phyloP scores from a whole-genome alignment of 176 grass and related monocot species.

The Oryza glumipatula region DNA sequence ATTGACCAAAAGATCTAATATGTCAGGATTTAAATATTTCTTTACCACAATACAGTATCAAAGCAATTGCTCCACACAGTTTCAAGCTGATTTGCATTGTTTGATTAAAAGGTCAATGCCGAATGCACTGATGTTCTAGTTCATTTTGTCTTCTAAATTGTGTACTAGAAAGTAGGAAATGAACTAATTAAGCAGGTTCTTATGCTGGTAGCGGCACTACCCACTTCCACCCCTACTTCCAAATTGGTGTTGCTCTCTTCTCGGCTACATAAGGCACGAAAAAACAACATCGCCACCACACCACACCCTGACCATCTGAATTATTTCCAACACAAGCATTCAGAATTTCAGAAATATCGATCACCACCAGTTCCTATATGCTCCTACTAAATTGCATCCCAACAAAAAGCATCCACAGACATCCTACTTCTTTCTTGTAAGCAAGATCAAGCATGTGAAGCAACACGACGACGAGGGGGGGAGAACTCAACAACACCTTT shows the following conservation, averaged over 20 bases:
- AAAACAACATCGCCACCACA: no score
- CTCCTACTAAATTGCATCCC: not conserved
- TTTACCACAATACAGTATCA: not conserved
- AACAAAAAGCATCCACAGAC: not conserved
- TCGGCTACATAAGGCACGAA: not conserved
- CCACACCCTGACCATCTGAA: not conserved
- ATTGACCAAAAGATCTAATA: not conserved
- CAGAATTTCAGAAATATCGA: not conserved
- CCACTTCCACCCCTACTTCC: no score
- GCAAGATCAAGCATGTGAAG: not conserved
- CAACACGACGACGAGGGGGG: not conserved
- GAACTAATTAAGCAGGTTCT: no score
- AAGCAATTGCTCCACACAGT: not conserved
- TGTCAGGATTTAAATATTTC: not conserved
- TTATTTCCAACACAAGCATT: not conserved
- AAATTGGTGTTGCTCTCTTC: not conserved
- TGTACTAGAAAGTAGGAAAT: no score
- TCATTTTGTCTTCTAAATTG: no score
- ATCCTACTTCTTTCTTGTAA: not conserved
- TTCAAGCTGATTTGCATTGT: not conserved
- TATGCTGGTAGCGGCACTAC: no score
- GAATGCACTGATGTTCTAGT: not conserved
- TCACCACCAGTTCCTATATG: not conserved
- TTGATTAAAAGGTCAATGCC: not conserved
- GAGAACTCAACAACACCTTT: constrained; percentile 53